phyloP scores from a whole-genome alignment of 2,329 filamentous ascomycete genomes.

The Diplodia scrobiculata region DNA sequence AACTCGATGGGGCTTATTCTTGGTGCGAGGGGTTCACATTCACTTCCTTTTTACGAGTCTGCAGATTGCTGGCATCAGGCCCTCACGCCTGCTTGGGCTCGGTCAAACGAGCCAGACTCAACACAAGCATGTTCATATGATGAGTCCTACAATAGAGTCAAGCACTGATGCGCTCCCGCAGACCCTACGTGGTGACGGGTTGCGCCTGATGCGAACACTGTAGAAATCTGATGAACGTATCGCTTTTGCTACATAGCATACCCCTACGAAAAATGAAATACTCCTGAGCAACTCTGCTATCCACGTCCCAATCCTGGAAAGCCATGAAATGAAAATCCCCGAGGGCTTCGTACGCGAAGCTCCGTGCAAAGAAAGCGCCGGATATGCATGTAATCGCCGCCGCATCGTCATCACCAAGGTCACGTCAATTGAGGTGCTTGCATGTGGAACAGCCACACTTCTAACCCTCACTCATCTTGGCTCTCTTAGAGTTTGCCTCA shows the following conservation, averaged over 20 bases:
- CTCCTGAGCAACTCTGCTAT: neutral
- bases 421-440: neutral
- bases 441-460: neutral
- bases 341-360: neutral
- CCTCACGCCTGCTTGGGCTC: constrained; percentile 52
- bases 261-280: neutral
- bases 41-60: constrained; percentile 48
- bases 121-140: constrained; percentile 66
- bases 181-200: constrained; percentile 51
- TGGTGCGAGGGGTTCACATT: constrained; percentile 81
- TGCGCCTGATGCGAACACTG: constrained; percentile 34
- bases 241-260: constrained; percentile 12
- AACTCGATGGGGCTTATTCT: constrained; percentile 99
- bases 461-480: constrained; percentile 32
- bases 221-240: constrained; percentile 49
- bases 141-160: constrained; percentile 98
- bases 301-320: neutral
- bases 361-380: neutral
- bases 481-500: constrained; percentile 41
- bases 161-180: constrained; percentile 74
- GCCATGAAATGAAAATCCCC: neutral
- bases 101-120: constrained; percentile 70
- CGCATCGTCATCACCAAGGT: neutral
- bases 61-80: constrained; percentile 43
- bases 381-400: neutral